Percentiles rank a stretch among this genome's conserved stretches.
These are phyloP conservation scores for Solanum chiquidenum DNA, from an alignment of 257 asterid species.

Conservation along the genomic window DNA sequence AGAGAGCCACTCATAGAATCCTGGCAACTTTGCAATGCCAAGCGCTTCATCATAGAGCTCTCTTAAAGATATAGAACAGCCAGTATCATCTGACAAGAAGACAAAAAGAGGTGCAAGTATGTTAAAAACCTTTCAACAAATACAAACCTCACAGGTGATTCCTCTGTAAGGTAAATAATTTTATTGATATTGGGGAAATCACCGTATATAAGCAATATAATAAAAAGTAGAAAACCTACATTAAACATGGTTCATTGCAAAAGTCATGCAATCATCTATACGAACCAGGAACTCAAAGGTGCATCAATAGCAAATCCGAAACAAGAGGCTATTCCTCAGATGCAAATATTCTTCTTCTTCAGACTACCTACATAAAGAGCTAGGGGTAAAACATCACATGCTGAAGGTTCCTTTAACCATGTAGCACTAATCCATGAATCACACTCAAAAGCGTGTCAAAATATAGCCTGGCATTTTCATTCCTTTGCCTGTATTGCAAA, in stretches of 20 bases:
- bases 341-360: not conserved
- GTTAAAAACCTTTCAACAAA: not conserved
- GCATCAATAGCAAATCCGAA: not conserved
- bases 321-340: not conserved
- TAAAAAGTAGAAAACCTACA: not conserved
- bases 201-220: not conserved
- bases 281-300: not conserved
- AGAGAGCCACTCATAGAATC: slow-evolving; percentile 93
- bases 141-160: not conserved
- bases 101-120: not conserved
- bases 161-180: not conserved
- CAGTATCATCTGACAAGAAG: slow-evolving; percentile 41
- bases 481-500: not conserved
- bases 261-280: not conserved
- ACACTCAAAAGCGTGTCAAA: not conserved
- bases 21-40: slow-evolving; percentile 82
- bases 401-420: not conserved
- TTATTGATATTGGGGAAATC: not conserved
- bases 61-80: slow-evolving; percentile 24
- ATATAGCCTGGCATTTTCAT: not conserved
- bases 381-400: not conserved
- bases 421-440: not conserved
- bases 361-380: not conserved
- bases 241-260: not conserved
- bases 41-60: slow-evolving; percentile 58